Conservation (phyloP, 2,329 filamentous ascomycete genomes). For the Fusarium sp. region DNA sequence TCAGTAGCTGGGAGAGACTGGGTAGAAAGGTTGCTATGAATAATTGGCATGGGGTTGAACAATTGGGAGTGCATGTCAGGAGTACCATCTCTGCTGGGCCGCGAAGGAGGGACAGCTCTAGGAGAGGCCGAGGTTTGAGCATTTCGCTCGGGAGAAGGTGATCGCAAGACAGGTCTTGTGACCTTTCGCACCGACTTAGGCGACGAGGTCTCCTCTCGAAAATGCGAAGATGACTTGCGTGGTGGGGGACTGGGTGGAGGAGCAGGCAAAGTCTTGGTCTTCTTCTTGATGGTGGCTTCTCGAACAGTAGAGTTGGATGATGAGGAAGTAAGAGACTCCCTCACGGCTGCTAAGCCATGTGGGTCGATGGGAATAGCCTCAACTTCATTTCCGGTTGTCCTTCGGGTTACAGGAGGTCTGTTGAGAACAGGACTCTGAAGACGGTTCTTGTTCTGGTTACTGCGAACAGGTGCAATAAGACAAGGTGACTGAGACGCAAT, state of each 20-base stretch:
- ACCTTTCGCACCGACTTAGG: constrained; percentile 52
- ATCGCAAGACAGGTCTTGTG: constrained; percentile 46
- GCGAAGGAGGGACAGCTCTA: constrained; percentile 60
- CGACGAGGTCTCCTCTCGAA: constrained; percentile 55
- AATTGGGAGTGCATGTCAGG: constrained; percentile 69
- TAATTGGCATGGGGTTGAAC: constrained; percentile 63
- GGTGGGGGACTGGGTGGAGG: constrained; percentile 70
- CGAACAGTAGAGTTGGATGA: constrained; percentile 77
- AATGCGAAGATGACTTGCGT: constrained; percentile 70
- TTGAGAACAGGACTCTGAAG: constrained; percentile 67
- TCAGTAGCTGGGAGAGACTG: constrained; percentile 57
- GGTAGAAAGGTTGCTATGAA: constrained; percentile 70
- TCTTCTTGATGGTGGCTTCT: constrained; percentile 58
- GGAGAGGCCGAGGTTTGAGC: constrained; percentile 44
- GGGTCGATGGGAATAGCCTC: constrained; percentile 60
- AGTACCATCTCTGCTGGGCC: constrained; percentile 77
- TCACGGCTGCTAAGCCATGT: constrained; percentile 71
- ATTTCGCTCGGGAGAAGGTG: constrained; percentile 50
- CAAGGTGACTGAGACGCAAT: constrained; percentile 80
- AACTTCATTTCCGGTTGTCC: constrained; percentile 65
- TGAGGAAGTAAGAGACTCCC: constrained; percentile 77
- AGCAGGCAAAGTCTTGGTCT: constrained; percentile 57
- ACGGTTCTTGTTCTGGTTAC: constrained; percentile 59
- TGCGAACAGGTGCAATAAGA: constrained; percentile 61
- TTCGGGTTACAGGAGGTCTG: constrained; percentile 70